Percentiles rank a stretch among this genome's conserved stretches.
Evolutionary conservation across 495 filamentous ascomycete species (phyloP).

Genomic region (Penicillium chermesinum): DNA sequence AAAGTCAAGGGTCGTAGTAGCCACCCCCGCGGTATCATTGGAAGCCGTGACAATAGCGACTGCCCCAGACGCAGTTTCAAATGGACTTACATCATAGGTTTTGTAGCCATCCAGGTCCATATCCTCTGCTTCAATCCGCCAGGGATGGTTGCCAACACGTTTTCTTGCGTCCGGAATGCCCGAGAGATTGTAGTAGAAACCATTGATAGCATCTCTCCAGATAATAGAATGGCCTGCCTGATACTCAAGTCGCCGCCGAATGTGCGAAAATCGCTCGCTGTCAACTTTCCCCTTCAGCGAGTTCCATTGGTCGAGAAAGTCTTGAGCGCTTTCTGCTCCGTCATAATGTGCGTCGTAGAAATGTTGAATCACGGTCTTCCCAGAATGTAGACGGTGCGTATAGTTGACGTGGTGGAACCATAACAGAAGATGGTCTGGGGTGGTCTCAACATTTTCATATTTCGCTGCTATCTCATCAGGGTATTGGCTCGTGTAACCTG

Average conservation of each 20-base stretch:
- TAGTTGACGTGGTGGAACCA: conserved; percentile 77
- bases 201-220: conserved; percentile 61
- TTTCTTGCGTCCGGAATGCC: conserved; percentile 49
- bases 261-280: conserved; percentile 54
- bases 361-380: conserved; percentile 69
- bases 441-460: conserved; percentile 58
- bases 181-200: conserved; percentile 57
- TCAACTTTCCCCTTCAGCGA: conserved; percentile 53
- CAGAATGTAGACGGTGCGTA: conserved; percentile 57
- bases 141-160: conserved; percentile 54
- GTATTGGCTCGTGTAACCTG: conserved; percentile 61
- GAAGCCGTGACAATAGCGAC: conserved; percentile 44
- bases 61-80: conserved; percentile 49
- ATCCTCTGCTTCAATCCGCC: conserved; percentile 59
- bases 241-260: conserved; percentile 52
- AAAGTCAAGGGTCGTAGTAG: conserved; percentile 40
- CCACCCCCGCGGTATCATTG: conserved; percentile 48
- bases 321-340: conserved; percentile 55
- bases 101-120: conserved; percentile 56
- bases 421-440: conserved; percentile 63
- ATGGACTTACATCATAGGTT: conserved; percentile 44
- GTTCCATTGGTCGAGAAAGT: conserved; percentile 51
- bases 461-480: conserved; percentile 50
- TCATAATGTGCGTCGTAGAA: conserved; percentile 69
- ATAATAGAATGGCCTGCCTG: conserved; percentile 66